Evolutionary conservation across 257 asterid genomes (phyloP).

Genomic region (Penstemon eatonii): DNA sequence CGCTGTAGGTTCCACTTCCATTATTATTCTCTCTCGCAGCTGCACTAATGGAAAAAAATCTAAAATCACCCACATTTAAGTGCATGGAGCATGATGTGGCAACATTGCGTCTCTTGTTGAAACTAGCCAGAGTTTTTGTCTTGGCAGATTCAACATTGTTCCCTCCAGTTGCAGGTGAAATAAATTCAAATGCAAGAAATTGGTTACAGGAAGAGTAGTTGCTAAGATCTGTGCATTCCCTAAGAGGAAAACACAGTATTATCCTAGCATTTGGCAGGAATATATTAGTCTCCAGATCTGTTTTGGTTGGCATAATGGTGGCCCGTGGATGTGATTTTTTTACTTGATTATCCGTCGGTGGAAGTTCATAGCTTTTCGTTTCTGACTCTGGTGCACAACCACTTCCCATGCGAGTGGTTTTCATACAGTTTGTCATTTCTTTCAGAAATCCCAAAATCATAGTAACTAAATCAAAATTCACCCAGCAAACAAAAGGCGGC

Average conservation of each 20-base stretch:
- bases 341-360: conserved; percentile 38
- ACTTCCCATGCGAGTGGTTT: conserved; percentile 34
- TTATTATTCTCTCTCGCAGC: conserved; percentile 36
- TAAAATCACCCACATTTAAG: conserved; percentile 55
- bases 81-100: conserved; percentile 58
- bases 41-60: conserved; percentile 53
- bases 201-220: conserved; percentile 63
- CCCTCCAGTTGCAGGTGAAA: conserved; percentile 44
- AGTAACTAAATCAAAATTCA: conserved; percentile 54
- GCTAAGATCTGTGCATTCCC: conserved; percentile 39
- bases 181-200: conserved; percentile 71
- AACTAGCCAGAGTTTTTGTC: conserved; percentile 40
- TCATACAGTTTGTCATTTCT: conserved; percentile 45
- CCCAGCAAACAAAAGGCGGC: conserved; percentile 79
- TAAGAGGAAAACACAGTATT: conserved; percentile 64
- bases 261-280: conserved; percentile 76
- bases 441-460: conserved; percentile 46
- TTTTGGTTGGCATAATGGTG: conserved; percentile 35
- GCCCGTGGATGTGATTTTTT: conserved; percentile 34
- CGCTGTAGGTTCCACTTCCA: conserved; percentile 37
- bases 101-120: conserved; percentile 39
- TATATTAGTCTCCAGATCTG: conserved; percentile 54
- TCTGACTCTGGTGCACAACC: conserved; percentile 27
- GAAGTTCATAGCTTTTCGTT: conserved; percentile 28
- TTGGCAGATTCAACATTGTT: conserved; percentile 42